Evolutionary conservation across 495 filamentous ascomycete genomes (phyloP), one percentile per base, ranked within the genome.

Genomic region (Neurospora discreta): DNA sequence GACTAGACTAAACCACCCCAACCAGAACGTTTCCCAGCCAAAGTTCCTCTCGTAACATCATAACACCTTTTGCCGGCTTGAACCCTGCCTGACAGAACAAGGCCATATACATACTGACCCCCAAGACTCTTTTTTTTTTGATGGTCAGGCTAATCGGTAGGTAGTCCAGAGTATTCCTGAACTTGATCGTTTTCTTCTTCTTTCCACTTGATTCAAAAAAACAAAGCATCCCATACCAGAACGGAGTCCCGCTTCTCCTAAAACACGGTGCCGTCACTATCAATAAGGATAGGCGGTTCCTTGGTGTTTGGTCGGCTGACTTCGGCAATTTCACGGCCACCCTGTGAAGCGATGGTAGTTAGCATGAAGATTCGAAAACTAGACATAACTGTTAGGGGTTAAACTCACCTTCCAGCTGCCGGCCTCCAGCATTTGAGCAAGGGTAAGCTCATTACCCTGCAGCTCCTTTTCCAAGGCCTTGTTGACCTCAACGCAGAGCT

Each of bases 241-340:
- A 65, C 26, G 2, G 52, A 65, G 9, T 69, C 68, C 33, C 68
- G 33, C 23, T 26, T 58, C 30, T 33, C 42, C 42, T 89, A 98
- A 79, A 99, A 97, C 70, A 99, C 93, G 9, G 95, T 98, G 65
- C 95, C 95, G 79, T 99, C 95, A 73, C 92, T 96, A 70, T 97
- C 87, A 74, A 98, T 98, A 84, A 97, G 90, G 76, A 99, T 98
- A 5, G 95, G 95, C 23, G 96, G 93, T 77, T 95, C 93, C 83
- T 96, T 97, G 52, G 96, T 98, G 77, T 98, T 98, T 8, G 95
- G 95, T 73, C 95, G 86, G 71, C 92, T 96, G 69, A 98, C 92
- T 81, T 98, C 96, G 52, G 95, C 95, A 73, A 98, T 90, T 83
- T 98, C 95, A 78, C 95, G 89, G 71, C 95, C 95, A 78, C 95